phyloP scores from a whole-genome alignment of 129 eudicot species.

The Arctium minus region DNA sequence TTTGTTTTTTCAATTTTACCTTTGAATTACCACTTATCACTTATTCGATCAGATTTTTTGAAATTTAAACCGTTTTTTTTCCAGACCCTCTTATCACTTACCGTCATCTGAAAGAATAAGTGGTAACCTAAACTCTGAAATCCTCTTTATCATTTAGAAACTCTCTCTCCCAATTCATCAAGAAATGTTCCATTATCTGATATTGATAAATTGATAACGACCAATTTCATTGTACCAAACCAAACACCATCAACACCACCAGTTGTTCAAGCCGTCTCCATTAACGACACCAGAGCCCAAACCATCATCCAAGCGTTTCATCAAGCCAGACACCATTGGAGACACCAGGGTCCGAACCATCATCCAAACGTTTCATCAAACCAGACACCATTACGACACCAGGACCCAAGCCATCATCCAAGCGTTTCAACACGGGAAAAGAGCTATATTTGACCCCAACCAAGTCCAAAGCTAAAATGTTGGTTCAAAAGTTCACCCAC shows the following conservation, averaged over 20 bases:
- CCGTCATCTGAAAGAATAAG: too few species aligned
- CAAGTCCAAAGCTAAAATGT: background rate
- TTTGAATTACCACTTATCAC: too few species aligned
- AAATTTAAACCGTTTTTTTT: too few species aligned
- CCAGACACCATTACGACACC: background rate
- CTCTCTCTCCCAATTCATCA: background rate
- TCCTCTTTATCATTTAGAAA: too few species aligned
- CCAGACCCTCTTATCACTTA: too few species aligned
- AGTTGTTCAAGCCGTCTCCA: too few species aligned
- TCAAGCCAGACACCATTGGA: background rate
- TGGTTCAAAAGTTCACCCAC: conserved; percentile 1
- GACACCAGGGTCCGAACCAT: background rate
- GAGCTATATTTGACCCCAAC: background rate
- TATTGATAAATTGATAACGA: background rate
- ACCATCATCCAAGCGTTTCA: background rate
- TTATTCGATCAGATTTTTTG: too few species aligned
- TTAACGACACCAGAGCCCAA: too few species aligned
- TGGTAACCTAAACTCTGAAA: too few species aligned
- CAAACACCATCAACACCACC: too few species aligned
- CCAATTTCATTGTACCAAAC: background rate
- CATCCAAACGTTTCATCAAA: background rate
- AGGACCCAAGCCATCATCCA: background rate
- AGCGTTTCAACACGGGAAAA: background rate
- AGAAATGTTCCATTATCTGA: background rate
- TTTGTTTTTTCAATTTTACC: too few species aligned